Evolutionary conservation across 2,329 filamentous ascomycete species (phyloP).

Genomic region (Atkinsonella hypoxylon): DNA sequence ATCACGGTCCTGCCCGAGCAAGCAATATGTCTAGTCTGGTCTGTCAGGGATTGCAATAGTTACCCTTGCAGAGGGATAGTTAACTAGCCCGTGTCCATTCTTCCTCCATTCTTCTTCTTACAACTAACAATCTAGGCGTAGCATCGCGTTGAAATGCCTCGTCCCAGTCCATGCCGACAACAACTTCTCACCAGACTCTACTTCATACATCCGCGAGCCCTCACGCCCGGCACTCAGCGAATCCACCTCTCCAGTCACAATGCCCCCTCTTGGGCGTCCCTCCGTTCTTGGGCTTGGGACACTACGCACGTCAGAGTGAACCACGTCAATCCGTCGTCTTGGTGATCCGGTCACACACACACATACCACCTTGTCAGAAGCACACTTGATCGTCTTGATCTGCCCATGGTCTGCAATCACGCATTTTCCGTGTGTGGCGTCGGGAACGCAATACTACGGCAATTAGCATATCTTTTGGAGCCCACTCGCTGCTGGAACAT

Average conservation of each 20-base stretch:
- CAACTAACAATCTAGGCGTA: too few species aligned
- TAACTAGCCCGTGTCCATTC: too few species aligned
- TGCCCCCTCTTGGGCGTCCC: not conserved
- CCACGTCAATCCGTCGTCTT: not conserved
- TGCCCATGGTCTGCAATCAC: constrained; percentile 2
- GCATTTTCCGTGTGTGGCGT: not conserved
- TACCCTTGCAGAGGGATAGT: too few species aligned
- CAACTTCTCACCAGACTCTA: too few species aligned
- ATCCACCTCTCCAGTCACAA: constrained; percentile 1
- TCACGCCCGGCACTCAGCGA: not conserved
- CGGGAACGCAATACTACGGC: not conserved
- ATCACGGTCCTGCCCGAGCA: too few species aligned
- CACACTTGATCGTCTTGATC: constrained; percentile 2
- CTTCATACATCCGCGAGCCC: too few species aligned
- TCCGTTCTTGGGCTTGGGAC: not conserved
- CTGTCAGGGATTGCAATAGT: too few species aligned
- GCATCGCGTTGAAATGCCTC: too few species aligned
- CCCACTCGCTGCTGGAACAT: too few species aligned
- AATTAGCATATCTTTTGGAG: not conserved
- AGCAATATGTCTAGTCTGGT: too few species aligned
- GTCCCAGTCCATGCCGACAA: not conserved
- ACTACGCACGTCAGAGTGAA: not conserved
- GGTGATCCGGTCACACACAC: not conserved
- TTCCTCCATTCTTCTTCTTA: too few species aligned
- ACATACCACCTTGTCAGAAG: constrained; percentile 1